Evolutionary conservation across 2,329 filamentous ascomycete species (phyloP), one percentile per base, ranked within the genome.

Genomic region (Aspergillus sp.): DNA sequence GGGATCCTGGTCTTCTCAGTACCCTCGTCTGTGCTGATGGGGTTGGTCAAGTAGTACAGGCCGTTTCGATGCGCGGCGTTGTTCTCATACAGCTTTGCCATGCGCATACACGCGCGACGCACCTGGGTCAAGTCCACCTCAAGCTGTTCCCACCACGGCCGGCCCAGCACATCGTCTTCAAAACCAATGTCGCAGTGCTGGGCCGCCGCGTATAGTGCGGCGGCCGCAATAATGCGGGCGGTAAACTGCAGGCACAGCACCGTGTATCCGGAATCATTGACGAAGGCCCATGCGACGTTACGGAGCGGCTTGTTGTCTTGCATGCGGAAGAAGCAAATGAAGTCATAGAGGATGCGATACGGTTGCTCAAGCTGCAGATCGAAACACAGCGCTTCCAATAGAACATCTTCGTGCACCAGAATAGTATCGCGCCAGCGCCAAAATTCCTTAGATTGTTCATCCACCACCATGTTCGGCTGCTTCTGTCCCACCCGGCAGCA

Each of bases 371-470:
- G 83, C 76, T 93, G 91, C 49, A 99, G 82, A 74, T 99, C 95
- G 75, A 99, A 99, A 62, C 93, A 98, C 17, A 99, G 82, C 49
- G 88, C 87, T 75, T 98, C 95, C 15, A 99, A 84, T 80, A 99
- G 90, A 47, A 94, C 82, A 74, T 98, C 95, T 78, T 99, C 95
- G 72, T 96, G 92, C 66, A 90, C 89, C 13, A 98, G 81, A 59
- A 99, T 96, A 60, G 90, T 95, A 73, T 99, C 95, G 63, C 92
- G 87, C 95, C 95, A 99, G 71, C 91, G 87, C 95, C 95, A 99
- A 74, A 95, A 99, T 73, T 99, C 95, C 72, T 97, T 98, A 67
- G 91, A 96, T 76, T 98, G 93, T 77, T 98, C 95, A 73, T 99
- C 95, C 55, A 98, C 91, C 57, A 94, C 82, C 61, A 97, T 85